These are phyloP conservation scores for Globisporangium middletonii DNA, from an alignment of 352 stramenopile genomes.

Conservation along the genomic window DNA sequence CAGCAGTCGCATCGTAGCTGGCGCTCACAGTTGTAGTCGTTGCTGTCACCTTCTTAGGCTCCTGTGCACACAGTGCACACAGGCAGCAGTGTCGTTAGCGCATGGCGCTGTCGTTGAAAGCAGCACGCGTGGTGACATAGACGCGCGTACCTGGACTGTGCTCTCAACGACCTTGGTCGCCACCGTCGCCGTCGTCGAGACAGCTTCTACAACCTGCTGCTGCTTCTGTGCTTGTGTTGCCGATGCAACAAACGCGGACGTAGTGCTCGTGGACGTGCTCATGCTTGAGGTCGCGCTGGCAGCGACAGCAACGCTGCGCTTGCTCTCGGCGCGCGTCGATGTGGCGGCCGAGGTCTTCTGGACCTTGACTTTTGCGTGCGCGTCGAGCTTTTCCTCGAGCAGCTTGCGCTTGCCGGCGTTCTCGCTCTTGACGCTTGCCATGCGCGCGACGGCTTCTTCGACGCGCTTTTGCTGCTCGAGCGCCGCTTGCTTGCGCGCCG, in stretches of 20 bases:
- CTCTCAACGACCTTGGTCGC: constrained; percentile 1
- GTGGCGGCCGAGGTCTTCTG: constrained; percentile 33
- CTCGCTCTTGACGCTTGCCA: constrained; percentile 45
- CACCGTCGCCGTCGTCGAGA: neutral
- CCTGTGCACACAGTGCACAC: neutral
- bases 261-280: constrained; percentile 13
- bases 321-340: constrained; percentile 16
- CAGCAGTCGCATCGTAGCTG: constrained; percentile 19
- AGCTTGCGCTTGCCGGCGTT: constrained; percentile 54
- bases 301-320: constrained; percentile 3
- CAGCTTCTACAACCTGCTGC: neutral
- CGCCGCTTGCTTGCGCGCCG: constrained; percentile 45
- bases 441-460: constrained; percentile 45
- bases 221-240: neutral
- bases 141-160: constrained; percentile 8
- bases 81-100: neutral
- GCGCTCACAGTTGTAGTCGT: constrained; percentile 1
- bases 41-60: neutral
- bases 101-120: too few species aligned
- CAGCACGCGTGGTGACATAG: neutral
- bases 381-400: constrained; percentile 36
- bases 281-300: constrained; percentile 11
- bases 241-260: neutral
- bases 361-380: constrained; percentile 33
- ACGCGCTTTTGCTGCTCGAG: constrained; percentile 72